Conservation (phyloP, 805 yeast genomes). For the Nakazawaea ambrosiae region DNA sequence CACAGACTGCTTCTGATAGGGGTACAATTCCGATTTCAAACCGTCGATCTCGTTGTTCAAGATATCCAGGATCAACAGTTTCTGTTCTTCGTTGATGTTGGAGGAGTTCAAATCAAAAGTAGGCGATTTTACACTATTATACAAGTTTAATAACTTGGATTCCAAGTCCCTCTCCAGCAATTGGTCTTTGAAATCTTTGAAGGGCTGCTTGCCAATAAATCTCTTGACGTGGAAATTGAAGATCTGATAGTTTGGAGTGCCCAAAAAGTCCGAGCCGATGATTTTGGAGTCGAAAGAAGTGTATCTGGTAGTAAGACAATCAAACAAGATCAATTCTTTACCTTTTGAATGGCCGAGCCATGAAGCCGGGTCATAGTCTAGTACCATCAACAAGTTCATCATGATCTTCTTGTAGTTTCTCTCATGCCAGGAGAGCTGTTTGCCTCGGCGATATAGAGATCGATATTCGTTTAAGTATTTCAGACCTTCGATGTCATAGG, state of each 20-base stretch:
- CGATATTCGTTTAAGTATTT: constrained; percentile 30
- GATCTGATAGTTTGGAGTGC: constrained; percentile 4
- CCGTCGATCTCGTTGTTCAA: constrained; percentile 33
- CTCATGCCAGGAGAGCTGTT: constrained; percentile 25
- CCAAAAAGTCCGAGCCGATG: constrained; percentile 1
- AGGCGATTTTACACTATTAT: constrained; percentile 29
- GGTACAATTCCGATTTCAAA: constrained; percentile 42
- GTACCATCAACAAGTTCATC: constrained; percentile 26
- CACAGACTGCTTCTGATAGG: constrained; percentile 55
- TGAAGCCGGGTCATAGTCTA: constrained; percentile 34
- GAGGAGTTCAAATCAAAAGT: constrained; percentile 14
- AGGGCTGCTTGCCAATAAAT: constrained; percentile 21
- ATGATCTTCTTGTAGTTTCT: constrained; percentile 25
- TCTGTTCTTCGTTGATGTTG: constrained; percentile 15
- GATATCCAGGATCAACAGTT: constrained; percentile 17
- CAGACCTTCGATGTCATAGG: constrained; percentile 33
- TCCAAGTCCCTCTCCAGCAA: constrained; percentile 11
- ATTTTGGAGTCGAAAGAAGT: neutral
- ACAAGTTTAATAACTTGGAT: constrained; percentile 24
- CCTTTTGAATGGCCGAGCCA: constrained; percentile 25
- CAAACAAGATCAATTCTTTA: constrained; percentile 14
- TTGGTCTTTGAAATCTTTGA: constrained; percentile 8
- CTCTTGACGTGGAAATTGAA: constrained; percentile 28
- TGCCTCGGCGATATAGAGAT: constrained; percentile 24
- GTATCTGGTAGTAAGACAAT: constrained; percentile 13